Base-by-base conservation (phyloP, 2,329 filamentous ascomycete genomes). In the Calonectria crousiana region DNA sequence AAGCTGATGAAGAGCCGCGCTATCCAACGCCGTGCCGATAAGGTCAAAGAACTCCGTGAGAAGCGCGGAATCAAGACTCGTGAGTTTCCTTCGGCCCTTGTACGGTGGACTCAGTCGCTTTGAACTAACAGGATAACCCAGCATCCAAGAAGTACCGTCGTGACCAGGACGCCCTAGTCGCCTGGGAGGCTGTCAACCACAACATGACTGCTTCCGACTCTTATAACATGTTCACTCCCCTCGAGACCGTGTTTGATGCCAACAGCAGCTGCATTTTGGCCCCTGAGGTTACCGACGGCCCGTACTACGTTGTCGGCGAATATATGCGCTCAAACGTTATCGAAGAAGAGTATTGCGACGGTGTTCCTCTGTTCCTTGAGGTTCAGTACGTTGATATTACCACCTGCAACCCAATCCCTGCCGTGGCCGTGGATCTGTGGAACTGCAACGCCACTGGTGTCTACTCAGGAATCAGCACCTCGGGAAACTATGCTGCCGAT, bases 361-460 rank as follows among this genome's bases (percentile, higher is more conserved):
- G 87, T 62, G 80, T 88, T 5, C 79, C 83, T 6, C 75, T 88
- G 28, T 82, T 84, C 69, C 78, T 88, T 20, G 87, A 88, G 72
- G 81, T 86, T 67, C 86, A 88, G 74, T 82, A 87, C 75, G 83
- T 88, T 60, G 84, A 88, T 74, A 83, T 85, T 41, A 80, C 83
- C 26, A 86, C 84, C 47, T 88, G 86, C 80, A 78, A 84, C 72
- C 83, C 85, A 4, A 80, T 88, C 1, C 81, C 83, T 6, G 77
- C 82, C 34, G 81, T 86, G 30, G 84, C 84, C 74, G 74, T 88
- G 18, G 86, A 88, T 74, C 80, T 86, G 49, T 88, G 87, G 87
- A 83, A 87, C 75, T 84, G 84, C 81, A 88, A 88, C 77, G 78
- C 86, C 20, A 87, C 86, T 3, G 86, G 87, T 38, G 85, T 87